phyloP scores from a whole-genome alignment of 2,329 filamentous ascomycete genomes.

The Claviceps lovelessii region DNA sequence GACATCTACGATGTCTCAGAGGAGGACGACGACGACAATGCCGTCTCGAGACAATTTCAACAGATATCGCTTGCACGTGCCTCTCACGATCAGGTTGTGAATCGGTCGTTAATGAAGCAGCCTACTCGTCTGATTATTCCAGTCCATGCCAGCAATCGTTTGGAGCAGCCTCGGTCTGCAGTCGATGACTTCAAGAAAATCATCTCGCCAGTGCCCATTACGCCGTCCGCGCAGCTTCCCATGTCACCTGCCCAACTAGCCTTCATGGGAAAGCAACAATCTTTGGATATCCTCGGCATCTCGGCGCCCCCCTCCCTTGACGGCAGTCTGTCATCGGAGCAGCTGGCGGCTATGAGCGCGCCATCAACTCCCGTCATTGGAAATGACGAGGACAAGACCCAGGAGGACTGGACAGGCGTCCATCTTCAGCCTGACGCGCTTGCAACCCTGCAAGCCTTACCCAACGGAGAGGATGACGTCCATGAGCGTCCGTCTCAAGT shows the following conservation, averaged over 20 bases:
- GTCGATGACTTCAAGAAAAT: slow-evolving; percentile 32
- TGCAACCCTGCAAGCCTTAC: slow-evolving; percentile 63
- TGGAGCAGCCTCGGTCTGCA: slow-evolving; percentile 29
- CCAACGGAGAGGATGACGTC: slow-evolving; percentile 39
- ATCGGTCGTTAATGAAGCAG: slow-evolving; percentile 21
- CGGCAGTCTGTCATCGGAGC: slow-evolving; percentile 77
- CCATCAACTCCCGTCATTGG: slow-evolving; percentile 69
- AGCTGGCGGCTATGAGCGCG: slow-evolving; percentile 68
- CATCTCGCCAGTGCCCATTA: slow-evolving; percentile 45
- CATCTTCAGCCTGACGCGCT: slow-evolving; percentile 68
- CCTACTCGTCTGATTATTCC: slow-evolving; percentile 39
- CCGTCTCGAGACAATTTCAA: slow-evolving; percentile 9
- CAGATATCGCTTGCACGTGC: slow-evolving; percentile 23
- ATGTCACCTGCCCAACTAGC: slow-evolving; percentile 64
- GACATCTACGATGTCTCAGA: slow-evolving; percentile 81
- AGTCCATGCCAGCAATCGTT: slow-evolving; percentile 16
- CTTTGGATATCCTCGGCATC: slow-evolving; percentile 53
- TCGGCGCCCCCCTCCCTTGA: slow-evolving; percentile 81
- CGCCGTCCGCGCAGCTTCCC: slow-evolving; percentile 52
- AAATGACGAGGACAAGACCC: slow-evolving; percentile 36
- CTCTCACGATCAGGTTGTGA: slow-evolving; percentile 20
- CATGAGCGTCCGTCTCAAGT: slow-evolving; percentile 29
- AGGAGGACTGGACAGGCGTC: slow-evolving; percentile 56
- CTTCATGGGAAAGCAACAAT: slow-evolving; percentile 49
- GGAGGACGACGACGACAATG: slow-evolving; percentile 45